Evolutionary conservation across 2,329 filamentous ascomycete genomes (phyloP).

Genomic region (Samsoniella hepiali): DNA sequence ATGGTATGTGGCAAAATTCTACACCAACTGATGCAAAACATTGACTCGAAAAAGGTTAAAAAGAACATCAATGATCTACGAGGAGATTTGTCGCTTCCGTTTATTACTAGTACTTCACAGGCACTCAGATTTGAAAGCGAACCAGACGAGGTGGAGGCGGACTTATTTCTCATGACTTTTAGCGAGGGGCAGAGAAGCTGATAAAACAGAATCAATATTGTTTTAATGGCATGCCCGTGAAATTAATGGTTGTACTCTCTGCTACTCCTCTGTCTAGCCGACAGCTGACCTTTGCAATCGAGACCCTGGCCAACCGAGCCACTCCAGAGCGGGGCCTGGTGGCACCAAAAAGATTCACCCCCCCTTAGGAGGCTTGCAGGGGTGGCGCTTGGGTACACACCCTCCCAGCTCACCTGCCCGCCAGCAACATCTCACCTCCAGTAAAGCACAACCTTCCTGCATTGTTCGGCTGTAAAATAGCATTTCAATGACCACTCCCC

Average conservation of each 20-base stretch:
- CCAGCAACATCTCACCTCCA: neutral
- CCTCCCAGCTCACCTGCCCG: neutral
- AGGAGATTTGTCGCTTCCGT: constrained; percentile 18
- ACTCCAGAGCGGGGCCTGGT: neutral
- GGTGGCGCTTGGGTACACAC: neutral
- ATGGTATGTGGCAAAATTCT: constrained; percentile 8
- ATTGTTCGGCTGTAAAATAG: neutral
- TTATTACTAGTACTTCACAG: constrained; percentile 12
- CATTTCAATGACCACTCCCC: neutral
- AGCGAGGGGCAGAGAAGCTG: neutral
- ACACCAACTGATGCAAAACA: neutral
- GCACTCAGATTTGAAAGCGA: constrained; percentile 19
- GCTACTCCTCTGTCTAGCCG: neutral
- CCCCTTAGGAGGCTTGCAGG: neutral
- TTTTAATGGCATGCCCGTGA: neutral
- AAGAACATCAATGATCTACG: constrained; percentile 19
- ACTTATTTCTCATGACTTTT: constrained; percentile 16
- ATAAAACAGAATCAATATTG: neutral
- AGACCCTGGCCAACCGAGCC: neutral
- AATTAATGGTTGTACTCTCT: neutral
- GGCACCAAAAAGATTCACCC: neutral
- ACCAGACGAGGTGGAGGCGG: constrained; percentile 19
- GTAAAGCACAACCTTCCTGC: neutral
- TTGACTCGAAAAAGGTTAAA: constrained; percentile 12
- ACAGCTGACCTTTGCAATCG: neutral